Conservation (phyloP, 2,329 filamentous ascomycete species). For the Phoma sp. region DNA sequence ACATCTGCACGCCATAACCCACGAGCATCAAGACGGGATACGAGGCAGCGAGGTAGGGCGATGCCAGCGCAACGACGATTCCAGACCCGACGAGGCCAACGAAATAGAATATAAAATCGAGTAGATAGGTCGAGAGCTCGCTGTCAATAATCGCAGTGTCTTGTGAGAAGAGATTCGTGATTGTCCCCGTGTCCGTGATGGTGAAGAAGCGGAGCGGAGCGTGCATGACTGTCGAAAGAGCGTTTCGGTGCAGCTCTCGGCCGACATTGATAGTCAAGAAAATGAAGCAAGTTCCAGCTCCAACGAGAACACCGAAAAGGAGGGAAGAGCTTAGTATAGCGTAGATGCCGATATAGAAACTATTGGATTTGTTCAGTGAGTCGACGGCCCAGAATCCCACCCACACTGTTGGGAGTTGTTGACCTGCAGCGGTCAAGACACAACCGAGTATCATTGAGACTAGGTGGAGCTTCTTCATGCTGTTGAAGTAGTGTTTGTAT, state of each 20-base stretch:
- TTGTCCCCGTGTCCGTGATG: not conserved
- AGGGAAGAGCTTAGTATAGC: not conserved
- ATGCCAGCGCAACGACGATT: conserved; percentile 41
- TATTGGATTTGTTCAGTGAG: not conserved
- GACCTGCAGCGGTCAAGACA: not conserved
- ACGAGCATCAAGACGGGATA: conserved; percentile 45
- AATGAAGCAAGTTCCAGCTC: not conserved
- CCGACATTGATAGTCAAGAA: not conserved
- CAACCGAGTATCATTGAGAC: not conserved
- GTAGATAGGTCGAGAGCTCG: conserved; percentile 3
- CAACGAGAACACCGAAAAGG: not conserved
- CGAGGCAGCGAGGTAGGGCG: conserved; percentile 39
- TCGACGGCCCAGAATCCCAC: not conserved
- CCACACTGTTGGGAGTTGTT: conserved; percentile 6
- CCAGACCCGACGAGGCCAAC: conserved; percentile 26
- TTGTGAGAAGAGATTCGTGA: conserved; percentile 17
- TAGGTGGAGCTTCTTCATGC: not conserved
- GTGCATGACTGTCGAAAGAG: conserved; percentile 1
- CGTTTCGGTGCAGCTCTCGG: not conserved
- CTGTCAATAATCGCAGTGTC: conserved; percentile 19
- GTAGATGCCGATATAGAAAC: conserved; percentile 8
- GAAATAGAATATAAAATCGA: conserved; percentile 13
- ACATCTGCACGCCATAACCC: conserved; percentile 33
- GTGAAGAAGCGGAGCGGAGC: conserved; percentile 6
- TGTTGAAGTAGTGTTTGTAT: conserved; percentile 9